Base-by-base conservation (phyloP, 2,329 filamentous ascomycete species). In the Sphaceloma murrayae region DNA sequence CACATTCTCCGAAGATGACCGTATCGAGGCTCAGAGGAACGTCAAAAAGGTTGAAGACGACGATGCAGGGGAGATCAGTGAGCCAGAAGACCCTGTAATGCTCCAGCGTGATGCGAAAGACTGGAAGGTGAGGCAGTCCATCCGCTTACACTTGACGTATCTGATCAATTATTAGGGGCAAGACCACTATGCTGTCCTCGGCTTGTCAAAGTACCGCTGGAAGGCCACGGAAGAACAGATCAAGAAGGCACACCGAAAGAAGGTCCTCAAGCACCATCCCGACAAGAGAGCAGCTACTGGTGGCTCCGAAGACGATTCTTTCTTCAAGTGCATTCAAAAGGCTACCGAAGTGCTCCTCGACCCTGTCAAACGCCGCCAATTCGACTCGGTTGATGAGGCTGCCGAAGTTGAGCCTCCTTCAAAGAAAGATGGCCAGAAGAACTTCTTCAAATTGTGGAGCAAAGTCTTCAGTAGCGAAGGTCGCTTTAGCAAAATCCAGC, bases 261-360 rank as follows among this genome's bases (percentile, higher is more conserved):
- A 98, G 82, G 91, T 98, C 53, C 82, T 98, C 54, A 89, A 87
- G 70, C 91, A 98, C 67, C 91, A 98, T 67, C 91, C 91, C 50
- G 91, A 98, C 67, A 98, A 98, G 81, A 94, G 93, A 72, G 91
- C 93, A 11, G 91, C 91, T 19, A 77, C 81, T 36, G 91, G 91
- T 50, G 76, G 78, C 57, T 76, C 78, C 55, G 88, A 96, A 58
- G 89, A 95, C 67, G 91, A 98, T 66, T 85, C 84, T 65, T 98
- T 98, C 75, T 98, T 98, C 82, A 98, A 98, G 77, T 98, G 93
- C 68, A 98, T 98, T 65, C 93, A 98, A 65, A 95, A 95, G 68
- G 91, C 91, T 47, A 89, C 83, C 57, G 91, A 98, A 59, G 76
- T 96, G 43, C 82, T 98, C 13, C 77, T 86, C 45, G 91, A 98